A percentile compares a stretch with the other conserved stretches of the same genome.
phyloP scores from a whole-genome alignment of 164 flowering plant genomes.

The Hamamelis virginiana region DNA sequence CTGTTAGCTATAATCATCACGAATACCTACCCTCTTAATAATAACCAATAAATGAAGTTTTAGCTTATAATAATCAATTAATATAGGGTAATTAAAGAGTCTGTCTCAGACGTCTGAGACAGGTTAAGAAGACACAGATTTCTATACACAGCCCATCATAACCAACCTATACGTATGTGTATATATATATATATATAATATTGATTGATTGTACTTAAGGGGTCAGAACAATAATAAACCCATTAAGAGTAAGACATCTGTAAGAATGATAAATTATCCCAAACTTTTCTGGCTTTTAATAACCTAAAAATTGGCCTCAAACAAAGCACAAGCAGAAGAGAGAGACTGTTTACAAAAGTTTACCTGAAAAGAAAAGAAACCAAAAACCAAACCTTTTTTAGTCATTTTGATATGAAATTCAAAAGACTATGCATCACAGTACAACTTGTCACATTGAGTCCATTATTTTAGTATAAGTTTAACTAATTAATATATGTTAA shows the following conservation, averaged over 20 bases:
- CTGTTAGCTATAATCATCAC: background rate
- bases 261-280: background rate
- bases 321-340: too few species aligned
- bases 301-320: background rate
- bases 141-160: slow-evolving; percentile 25
- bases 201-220: background rate
- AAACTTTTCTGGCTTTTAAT: too few species aligned
- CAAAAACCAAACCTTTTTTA: too few species aligned
- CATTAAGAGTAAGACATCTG: background rate
- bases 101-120: slow-evolving; percentile 15
- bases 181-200: too few species aligned
- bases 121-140: slow-evolving; percentile 4
- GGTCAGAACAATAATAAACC: background rate
- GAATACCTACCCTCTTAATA: background rate
- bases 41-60: background rate
- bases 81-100: background rate
- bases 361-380: too few species aligned
- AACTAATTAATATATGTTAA: too few species aligned
- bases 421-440: too few species aligned
- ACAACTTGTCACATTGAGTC: too few species aligned
- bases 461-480: too few species aligned
- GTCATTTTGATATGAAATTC: too few species aligned
- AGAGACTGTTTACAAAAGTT: too few species aligned
- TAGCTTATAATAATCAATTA: too few species aligned
- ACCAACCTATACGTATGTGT: slow-evolving; percentile 21